phyloP scores from a whole-genome alignment of 2,329 filamentous ascomycete species.

The Aspergillus hiratsukae region DNA sequence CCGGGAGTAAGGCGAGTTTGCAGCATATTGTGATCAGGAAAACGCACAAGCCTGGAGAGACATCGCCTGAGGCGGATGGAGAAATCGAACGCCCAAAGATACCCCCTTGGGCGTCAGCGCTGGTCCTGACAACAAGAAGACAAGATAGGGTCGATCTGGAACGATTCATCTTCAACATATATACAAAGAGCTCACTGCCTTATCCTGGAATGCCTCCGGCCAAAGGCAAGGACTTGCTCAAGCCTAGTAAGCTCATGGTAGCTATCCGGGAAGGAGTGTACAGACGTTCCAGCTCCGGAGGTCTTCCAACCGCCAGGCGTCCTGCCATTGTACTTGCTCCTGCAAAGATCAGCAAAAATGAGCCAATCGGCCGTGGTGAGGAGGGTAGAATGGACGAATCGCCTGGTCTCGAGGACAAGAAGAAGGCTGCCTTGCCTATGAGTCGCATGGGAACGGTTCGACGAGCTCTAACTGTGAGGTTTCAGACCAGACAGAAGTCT shows the following conservation, averaged over 20 bases:
- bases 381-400: neutral
- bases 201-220: constrained; percentile 74
- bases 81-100: constrained; percentile 76
- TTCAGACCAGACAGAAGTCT: constrained; percentile 3
- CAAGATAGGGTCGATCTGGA: constrained; percentile 76
- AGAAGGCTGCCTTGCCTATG: neutral
- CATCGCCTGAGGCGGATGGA: constrained; percentile 41
- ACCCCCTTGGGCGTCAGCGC: constrained; percentile 62
- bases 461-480: constrained; percentile 8
- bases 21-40: constrained; percentile 84
- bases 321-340: neutral
- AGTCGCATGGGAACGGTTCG: constrained; percentile 3
- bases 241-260: constrained; percentile 73
- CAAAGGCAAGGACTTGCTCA: constrained; percentile 67
- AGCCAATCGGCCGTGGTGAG: neutral
- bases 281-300: constrained; percentile 61
- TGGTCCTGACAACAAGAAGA: constrained; percentile 68
- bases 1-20: constrained; percentile 62
- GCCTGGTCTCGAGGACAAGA: constrained; percentile 4
- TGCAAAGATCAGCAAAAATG: neutral
- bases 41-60: constrained; percentile 58
- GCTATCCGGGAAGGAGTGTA: constrained; percentile 73
- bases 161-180: constrained; percentile 68
- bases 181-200: constrained; percentile 75
- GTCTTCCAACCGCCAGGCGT: constrained; percentile 1